Evolutionary conservation across 345 rosid species (phyloP).

Genomic region (Camelina hispida): DNA sequence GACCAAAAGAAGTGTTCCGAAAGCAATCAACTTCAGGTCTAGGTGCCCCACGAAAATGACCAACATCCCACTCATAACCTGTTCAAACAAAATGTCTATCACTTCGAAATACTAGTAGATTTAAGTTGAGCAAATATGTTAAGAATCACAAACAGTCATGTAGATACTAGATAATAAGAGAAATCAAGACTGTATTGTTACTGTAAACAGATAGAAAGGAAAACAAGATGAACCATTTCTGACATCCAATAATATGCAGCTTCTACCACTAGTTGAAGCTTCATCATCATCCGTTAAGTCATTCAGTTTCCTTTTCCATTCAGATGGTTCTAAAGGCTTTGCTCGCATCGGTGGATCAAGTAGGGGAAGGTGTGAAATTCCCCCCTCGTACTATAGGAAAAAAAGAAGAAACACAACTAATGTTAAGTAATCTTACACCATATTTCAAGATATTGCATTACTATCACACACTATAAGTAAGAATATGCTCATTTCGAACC

Average conservation of each 20-base stretch:
- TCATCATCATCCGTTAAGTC: constrained; percentile 41
- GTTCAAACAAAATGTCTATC: constrained; percentile 39
- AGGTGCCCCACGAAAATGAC: constrained; percentile 74
- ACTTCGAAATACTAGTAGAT: constrained; percentile 18
- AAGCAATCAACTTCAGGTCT: constrained; percentile 95
- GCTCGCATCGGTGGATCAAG: constrained; percentile 78
- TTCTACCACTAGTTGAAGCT: constrained; percentile 44
- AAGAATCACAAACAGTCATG: constrained; percentile 16
- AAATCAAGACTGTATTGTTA: constrained; percentile 6
- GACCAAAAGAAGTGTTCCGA: constrained; percentile 81
- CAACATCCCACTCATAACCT: constrained; percentile 99
- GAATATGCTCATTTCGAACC: neutral
- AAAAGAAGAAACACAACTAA: neutral
- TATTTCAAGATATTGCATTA: constrained; percentile 10
- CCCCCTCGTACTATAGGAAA: constrained; percentile 74
- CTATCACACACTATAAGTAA: neutral
- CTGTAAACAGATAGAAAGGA: neutral
- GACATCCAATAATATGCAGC: constrained; percentile 71
- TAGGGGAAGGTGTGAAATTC: constrained; percentile 81
- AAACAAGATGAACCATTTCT: constrained; percentile 69
- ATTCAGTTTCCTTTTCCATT: constrained; percentile 78
- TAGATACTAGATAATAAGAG: neutral
- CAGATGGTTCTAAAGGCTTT: constrained; percentile 72
- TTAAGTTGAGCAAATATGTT: constrained; percentile 10
- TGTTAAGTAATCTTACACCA: constrained; percentile 15